Conservation (phyloP, 371 early-diverging fungal genomes). For the Zancudomyces culisetae region DNA sequence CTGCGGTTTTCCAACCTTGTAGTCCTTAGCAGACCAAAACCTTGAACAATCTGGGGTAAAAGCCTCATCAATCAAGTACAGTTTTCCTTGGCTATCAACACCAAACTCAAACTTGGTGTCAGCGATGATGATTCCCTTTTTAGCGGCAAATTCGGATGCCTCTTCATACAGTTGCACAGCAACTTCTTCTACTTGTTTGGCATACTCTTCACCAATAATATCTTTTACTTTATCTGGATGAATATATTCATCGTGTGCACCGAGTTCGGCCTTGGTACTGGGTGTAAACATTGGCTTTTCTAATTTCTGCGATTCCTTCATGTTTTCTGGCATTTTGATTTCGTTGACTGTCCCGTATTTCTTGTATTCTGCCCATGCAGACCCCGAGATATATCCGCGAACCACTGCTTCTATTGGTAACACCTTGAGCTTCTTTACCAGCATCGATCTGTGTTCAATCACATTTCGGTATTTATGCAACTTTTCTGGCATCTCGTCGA, state of each 20-base stretch:
- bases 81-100: slow-evolving; percentile 51
- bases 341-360: slow-evolving; percentile 82
- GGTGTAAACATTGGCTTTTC: slow-evolving; percentile 80
- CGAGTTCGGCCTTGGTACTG: slow-evolving; percentile 93
- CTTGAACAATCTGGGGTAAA: slow-evolving; percentile 95
- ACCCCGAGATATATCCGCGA: slow-evolving; percentile 90
- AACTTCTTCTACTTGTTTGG: slow-evolving; percentile 35
- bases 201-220: slow-evolving; percentile 58
- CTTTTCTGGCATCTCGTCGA: slow-evolving; percentile 75
- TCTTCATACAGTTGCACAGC: slow-evolving; percentile 41
- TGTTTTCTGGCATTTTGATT: slow-evolving; percentile 57
- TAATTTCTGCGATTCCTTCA: slow-evolving; percentile 71
- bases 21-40: slow-evolving; percentile 80
- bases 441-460: slow-evolving; percentile 70
- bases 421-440: slow-evolving; percentile 82
- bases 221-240: slow-evolving; percentile 69
- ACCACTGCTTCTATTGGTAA: slow-evolving; percentile 96
- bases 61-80: slow-evolving; percentile 86
- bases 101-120: slow-evolving; percentile 99
- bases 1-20: slow-evolving; percentile 63
- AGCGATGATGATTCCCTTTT: slow-evolving; percentile 87
- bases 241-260: slow-evolving; percentile 94
- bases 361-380: slow-evolving; percentile 89
- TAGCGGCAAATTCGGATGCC: slow-evolving; percentile 63
- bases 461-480: slow-evolving; percentile 74